Evolutionary conservation across 2,329 filamentous ascomycete genomes (phyloP).

Genomic region (Fusarium aywerte): DNA sequence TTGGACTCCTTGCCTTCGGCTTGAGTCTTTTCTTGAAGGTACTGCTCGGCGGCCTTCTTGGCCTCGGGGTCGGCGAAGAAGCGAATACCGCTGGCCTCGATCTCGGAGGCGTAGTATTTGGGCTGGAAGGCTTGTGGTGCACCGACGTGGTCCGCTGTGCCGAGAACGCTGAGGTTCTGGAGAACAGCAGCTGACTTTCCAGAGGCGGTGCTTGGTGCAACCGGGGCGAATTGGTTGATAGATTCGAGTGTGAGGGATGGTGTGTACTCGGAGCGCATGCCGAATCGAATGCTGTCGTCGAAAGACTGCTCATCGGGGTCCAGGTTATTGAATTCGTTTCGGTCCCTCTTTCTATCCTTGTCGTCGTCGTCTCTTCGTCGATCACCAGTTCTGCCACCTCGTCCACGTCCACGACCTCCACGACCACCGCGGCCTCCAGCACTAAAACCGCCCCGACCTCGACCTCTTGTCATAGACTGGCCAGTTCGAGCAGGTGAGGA

Average conservation of each 20-base stretch:
- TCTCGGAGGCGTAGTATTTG: slow-evolving; percentile 48
- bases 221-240: slow-evolving; percentile 48
- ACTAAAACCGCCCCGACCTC: slow-evolving; percentile 31
- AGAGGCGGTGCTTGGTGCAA: slow-evolving; percentile 43
- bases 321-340: slow-evolving; percentile 44
- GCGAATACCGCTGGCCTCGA: slow-evolving; percentile 43
- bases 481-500: slow-evolving; percentile 16
- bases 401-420: slow-evolving; percentile 34
- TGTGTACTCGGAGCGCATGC: slow-evolving; percentile 46
- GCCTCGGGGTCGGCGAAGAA: slow-evolving; percentile 44
- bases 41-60: slow-evolving; percentile 47
- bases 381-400: slow-evolving; percentile 25
- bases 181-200: slow-evolving; percentile 51
- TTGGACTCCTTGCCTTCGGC: slow-evolving; percentile 35
- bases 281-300: slow-evolving; percentile 52
- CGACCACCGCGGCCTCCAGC: slow-evolving; percentile 36
- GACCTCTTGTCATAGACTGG: slow-evolving; percentile 25
- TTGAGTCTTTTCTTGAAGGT: slow-evolving; percentile 45
- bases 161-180: slow-evolving; percentile 52
- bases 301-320: slow-evolving; percentile 52
- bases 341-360: slow-evolving; percentile 43
- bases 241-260: slow-evolving; percentile 51
- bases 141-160: slow-evolving; percentile 51
- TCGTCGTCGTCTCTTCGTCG: slow-evolving; percentile 42
- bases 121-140: slow-evolving; percentile 47